Evolutionary conservation across 371 early-diverging fungal genomes (phyloP).

Genomic region (Apophysomyces variabilis): DNA sequence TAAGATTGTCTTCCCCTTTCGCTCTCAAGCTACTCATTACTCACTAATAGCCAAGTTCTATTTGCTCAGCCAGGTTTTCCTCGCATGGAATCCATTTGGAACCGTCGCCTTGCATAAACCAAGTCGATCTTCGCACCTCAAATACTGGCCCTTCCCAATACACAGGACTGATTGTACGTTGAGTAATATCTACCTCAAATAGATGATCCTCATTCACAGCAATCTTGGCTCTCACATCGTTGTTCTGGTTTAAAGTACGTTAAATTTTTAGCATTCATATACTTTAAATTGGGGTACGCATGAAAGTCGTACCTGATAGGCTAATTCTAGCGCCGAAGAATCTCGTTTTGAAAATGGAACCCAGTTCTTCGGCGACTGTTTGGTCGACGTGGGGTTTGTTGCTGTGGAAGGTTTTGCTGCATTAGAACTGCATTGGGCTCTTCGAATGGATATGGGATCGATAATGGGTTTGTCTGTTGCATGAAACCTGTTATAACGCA

Average conservation of each 20-base stretch:
- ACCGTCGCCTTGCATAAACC: conserved; percentile 77
- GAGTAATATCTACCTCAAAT: conserved; percentile 77
- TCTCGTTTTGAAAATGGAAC: conserved; percentile 65
- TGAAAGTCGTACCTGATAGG: conserved; percentile 45
- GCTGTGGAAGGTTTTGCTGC: not conserved
- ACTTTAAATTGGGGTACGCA: not conserved
- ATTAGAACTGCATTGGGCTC: conserved; percentile 9
- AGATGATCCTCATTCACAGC: conserved; percentile 78
- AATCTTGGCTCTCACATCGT: conserved; percentile 43
- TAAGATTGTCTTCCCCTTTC: not conserved
- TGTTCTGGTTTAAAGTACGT: conserved; percentile 20
- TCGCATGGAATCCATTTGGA: conserved; percentile 78
- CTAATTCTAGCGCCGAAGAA: conserved; percentile 60
- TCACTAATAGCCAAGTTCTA: conserved; percentile 83
- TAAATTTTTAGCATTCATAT: not conserved
- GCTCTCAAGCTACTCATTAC: not conserved
- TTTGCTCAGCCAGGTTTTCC: conserved; percentile 75
- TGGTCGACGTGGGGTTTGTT: conserved; percentile 12
- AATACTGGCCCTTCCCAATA: conserved; percentile 86
- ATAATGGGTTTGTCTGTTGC: conserved; percentile 26
- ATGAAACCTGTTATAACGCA: conserved; percentile 23
- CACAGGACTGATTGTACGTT: conserved; percentile 72
- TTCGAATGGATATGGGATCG: conserved; percentile 26
- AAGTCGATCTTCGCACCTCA: conserved; percentile 81
- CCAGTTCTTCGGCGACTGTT: conserved; percentile 51